A percentile compares a stretch with the other conserved stretches of the same genome.
phyloP scores from a whole-genome alignment of 108 stramenopile genomes.

The Phaeodactylum tricornutum region DNA sequence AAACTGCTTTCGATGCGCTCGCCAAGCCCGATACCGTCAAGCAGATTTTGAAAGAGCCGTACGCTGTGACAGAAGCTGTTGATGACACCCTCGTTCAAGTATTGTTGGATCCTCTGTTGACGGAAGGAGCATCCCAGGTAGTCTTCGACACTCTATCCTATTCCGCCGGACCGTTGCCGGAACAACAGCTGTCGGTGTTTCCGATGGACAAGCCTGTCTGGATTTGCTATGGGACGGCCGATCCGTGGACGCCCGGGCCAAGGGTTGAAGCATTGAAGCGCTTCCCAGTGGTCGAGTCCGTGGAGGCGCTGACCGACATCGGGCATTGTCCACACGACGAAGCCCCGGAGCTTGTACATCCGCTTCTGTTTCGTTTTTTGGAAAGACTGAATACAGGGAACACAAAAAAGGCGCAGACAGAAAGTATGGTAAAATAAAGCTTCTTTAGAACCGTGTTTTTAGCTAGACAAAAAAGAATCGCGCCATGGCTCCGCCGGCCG shows the following conservation, averaged over 20 bases:
- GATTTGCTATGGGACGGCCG: constrained; percentile 81
- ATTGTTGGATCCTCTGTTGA: constrained; percentile 77
- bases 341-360: constrained; percentile 83
- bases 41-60: constrained; percentile 84
- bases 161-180: constrained; percentile 91
- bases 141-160: constrained; percentile 92
- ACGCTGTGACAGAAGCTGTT: constrained; percentile 58
- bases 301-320: constrained; percentile 66
- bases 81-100: constrained; percentile 85
- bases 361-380: constrained; percentile 75
- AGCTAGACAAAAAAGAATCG: constrained; percentile 63
- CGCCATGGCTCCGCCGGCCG: constrained; percentile 80
- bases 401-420: too few species aligned
- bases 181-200: constrained; percentile 68
- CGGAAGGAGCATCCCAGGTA: constrained; percentile 76
- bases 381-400: constrained; percentile 11
- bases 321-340: constrained; percentile 97
- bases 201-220: constrained; percentile 55
- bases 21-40: constrained; percentile 76
- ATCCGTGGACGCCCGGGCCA: constrained; percentile 87
- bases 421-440: neutral
- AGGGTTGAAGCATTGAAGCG: constrained; percentile 65
- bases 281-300: constrained; percentile 43
- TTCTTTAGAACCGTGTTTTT: neutral
- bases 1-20: constrained; percentile 60